These are phyloP conservation scores for Neonectria magnoliae DNA, from an alignment of 2,329 filamentous ascomycete species.

Conservation along the genomic window DNA sequence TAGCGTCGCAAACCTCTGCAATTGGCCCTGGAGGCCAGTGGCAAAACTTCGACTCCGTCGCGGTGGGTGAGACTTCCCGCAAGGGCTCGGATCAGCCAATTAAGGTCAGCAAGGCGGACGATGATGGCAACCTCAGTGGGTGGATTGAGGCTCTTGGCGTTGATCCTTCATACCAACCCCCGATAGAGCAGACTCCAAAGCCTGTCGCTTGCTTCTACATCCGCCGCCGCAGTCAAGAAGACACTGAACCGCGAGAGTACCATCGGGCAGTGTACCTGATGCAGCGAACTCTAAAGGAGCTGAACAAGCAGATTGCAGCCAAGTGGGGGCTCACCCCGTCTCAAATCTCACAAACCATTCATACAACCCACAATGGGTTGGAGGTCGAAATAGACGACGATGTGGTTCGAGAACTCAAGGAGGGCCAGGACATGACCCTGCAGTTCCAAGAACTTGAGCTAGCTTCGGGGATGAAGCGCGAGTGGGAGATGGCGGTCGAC, in stretches of 20 bases:
- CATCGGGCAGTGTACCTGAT: slow-evolving; percentile 88
- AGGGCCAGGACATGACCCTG: slow-evolving; percentile 91
- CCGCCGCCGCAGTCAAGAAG: slow-evolving; percentile 63
- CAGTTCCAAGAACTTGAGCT: slow-evolving; percentile 65
- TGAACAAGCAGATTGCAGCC: slow-evolving; percentile 75
- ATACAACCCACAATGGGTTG: slow-evolving; percentile 77
- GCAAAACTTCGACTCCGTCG: slow-evolving; percentile 66
- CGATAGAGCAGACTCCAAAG: slow-evolving; percentile 75
- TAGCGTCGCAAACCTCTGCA: slow-evolving; percentile 65
- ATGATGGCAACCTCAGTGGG: slow-evolving; percentile 73
- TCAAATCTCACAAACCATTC: slow-evolving; percentile 76
- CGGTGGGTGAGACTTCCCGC: slow-evolving; percentile 58
- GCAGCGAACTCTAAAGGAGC: slow-evolving; percentile 78
- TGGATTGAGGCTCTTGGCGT: slow-evolving; percentile 94
- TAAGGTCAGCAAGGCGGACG: slow-evolving; percentile 64
- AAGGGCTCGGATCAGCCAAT: slow-evolving; percentile 64
- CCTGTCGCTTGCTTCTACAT: slow-evolving; percentile 90
- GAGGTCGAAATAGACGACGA: slow-evolving; percentile 92
- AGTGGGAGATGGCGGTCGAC: slow-evolving; percentile 72
- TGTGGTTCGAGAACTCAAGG: slow-evolving; percentile 81
- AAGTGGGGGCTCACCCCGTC: slow-evolving; percentile 85
- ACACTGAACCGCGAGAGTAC: slow-evolving; percentile 66
- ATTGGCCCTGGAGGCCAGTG: slow-evolving; percentile 58
- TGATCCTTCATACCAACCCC: slow-evolving; percentile 85
- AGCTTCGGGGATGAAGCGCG: slow-evolving; percentile 55